Evolutionary conservation across 345 rosid genomes (phyloP), one percentile per base, ranked within the genome.

Genomic region (Trapa bicornis): DNA sequence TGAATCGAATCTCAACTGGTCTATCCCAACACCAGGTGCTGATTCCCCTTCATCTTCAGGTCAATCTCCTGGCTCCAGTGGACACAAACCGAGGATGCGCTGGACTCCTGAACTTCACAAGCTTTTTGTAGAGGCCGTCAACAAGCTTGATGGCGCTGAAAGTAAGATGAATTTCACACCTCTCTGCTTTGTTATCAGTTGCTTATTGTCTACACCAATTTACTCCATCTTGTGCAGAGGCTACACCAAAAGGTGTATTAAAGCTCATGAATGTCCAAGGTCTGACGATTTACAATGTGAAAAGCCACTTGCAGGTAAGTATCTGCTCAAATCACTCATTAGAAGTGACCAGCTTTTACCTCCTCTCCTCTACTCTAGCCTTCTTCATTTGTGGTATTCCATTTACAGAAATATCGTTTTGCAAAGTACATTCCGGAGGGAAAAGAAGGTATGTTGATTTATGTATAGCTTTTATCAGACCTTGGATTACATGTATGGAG

Each of bases 41-140:
- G 85, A 79, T 47, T 78, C 69, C 68, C 79, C 76, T 80, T 41
- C 7, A 8, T 41, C 43, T 41, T 73, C 80, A 52, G 73, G 80
- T 73, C 87, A 65, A 50, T 78, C 82, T 53, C 75, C 84, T 67
- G 76, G 87, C 35, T 81, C 72, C 14, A 57, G 84, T 38, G 82
- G 77, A 17, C 89, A 79, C 73, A 92, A 86, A 76, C 84, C 86
- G 54, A 87, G 96, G 73, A 92, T 89, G 98, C 85, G 98, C 75
- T 92, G 98, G 98, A 89, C 92, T 15, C 92, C 92, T 72, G 89
- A 89, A 79, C 95, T 89, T 72, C 96, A 92, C 17, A 92, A 86
- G 61, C 62, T 80, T 70, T 86, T 86, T 79, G 66, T 89, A 4
- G 87, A 83, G 67, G 89, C 98, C 22, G 92, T 89, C 67, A 72